These are phyloP conservation scores for Anaeramoeba ignava DNA, from an alignment of 78 protist species.

Conservation along the genomic window DNA sequence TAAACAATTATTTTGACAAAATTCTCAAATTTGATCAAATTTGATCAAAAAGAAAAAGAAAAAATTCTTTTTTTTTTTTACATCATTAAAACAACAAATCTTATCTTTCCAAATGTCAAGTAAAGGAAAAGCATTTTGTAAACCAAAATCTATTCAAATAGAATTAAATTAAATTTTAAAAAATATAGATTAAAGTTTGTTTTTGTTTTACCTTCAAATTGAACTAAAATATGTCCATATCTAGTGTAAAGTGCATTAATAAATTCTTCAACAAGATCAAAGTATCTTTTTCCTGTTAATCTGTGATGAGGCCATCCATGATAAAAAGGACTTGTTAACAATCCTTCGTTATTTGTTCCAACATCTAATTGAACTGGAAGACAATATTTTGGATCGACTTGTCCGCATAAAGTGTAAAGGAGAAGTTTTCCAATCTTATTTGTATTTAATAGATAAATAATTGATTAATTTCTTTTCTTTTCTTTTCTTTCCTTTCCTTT, in stretches of 20 bases:
- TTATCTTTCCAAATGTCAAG: slow-evolving; percentile 53
- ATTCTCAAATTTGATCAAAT: slow-evolving; percentile 7
- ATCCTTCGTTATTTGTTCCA: slow-evolving; percentile 78
- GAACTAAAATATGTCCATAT: too few species aligned
- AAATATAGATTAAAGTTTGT: too few species aligned
- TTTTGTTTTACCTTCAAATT: too few species aligned
- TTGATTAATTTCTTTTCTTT: too few species aligned
- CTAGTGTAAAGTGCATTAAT: slow-evolving; percentile 56
- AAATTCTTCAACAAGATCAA: slow-evolving; percentile 70
- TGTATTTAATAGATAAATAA: too few species aligned
- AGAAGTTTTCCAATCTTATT: too few species aligned
- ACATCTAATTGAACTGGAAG: slow-evolving; percentile 88
- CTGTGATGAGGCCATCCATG: slow-evolving; percentile 59
- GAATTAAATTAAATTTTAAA: too few species aligned
- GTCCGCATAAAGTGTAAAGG: slow-evolving; percentile 72
- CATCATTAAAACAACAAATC: slow-evolving; percentile 85
- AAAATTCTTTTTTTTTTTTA: slow-evolving; percentile 74
- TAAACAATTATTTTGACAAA: slow-evolving; percentile 11
- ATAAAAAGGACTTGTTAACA: slow-evolving; percentile 64
- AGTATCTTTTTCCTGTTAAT: slow-evolving; percentile 41
- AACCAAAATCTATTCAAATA: too few species aligned
- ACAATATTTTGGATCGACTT: slow-evolving; percentile 48
- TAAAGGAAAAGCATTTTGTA: slow-evolving; percentile 23
- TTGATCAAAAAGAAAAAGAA: not conserved
- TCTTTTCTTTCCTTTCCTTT: too few species aligned